Conservation (phyloP, 257 asterid genomes). For the Jacaranda copaia region DNA sequence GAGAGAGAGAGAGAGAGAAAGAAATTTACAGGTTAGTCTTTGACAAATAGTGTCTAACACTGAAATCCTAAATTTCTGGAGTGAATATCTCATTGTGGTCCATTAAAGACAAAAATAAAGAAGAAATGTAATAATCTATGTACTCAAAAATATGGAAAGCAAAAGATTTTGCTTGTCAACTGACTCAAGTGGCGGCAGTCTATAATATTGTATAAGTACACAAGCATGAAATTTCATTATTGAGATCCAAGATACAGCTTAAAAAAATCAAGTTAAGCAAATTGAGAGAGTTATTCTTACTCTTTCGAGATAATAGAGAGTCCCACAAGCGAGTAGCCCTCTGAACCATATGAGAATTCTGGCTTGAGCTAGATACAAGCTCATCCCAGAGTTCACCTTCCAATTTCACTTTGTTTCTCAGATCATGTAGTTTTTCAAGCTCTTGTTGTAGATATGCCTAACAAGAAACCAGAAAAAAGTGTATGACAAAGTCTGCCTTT, state of each 20-base stretch:
- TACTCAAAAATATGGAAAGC: not conserved
- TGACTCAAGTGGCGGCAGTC: slow-evolving; percentile 12
- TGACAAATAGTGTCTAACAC: slow-evolving; percentile 3
- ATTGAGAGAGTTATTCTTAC: slow-evolving; percentile 56
- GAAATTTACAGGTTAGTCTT: not conserved
- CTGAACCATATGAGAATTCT: slow-evolving; percentile 97
- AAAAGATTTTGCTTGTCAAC: slow-evolving; percentile 4
- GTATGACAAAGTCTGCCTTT: slow-evolving; percentile 24
- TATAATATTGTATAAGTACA: slow-evolving; percentile 9
- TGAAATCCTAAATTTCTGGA: slow-evolving; percentile 5
- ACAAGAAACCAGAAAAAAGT: slow-evolving; percentile 36
- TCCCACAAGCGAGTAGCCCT: slow-evolving; percentile 99
- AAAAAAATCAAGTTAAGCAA: slow-evolving; percentile 26
- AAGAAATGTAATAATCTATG: not conserved
- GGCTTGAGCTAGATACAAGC: slow-evolving; percentile 98
- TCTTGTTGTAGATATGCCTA: slow-evolving; percentile 99
- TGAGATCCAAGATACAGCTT: slow-evolving; percentile 23
- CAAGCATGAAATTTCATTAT: not conserved
- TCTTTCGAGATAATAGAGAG: slow-evolving; percentile 91
- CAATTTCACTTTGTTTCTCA: slow-evolving; percentile 92
- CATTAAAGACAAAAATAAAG: slow-evolving; percentile 28
- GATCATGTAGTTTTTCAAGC: slow-evolving; percentile 91
- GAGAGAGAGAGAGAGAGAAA: too few species aligned
- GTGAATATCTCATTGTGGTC: slow-evolving; percentile 24
- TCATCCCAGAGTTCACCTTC: slow-evolving; percentile 99